phyloP scores from a whole-genome alignment of 768 basidiomycete species.

The Mycena maculata region DNA sequence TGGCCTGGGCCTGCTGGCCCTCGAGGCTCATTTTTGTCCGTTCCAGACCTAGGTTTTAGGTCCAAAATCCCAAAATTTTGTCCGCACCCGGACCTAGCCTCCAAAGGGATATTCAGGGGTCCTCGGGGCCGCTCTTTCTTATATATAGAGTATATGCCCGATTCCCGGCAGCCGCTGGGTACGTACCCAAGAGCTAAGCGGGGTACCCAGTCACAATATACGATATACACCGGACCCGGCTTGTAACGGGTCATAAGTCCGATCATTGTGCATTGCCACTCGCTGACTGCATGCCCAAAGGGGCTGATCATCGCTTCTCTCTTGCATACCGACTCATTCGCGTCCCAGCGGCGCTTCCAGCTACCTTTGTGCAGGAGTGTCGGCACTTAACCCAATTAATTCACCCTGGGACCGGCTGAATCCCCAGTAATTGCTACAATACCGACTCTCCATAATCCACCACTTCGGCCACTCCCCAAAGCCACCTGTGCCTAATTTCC shows the following conservation, averaged over 20 bases:
- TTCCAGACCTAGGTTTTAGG: too few species aligned
- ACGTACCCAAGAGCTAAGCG: constrained; percentile 21
- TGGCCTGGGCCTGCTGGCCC: too few species aligned
- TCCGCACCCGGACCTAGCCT: background rate
- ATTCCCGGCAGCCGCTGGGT: constrained; percentile 16
- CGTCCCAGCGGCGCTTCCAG: background rate
- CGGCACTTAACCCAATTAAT: background rate
- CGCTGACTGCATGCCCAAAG: background rate
- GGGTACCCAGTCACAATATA: constrained; percentile 28
- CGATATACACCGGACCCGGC: constrained; percentile 9
- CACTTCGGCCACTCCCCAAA: too few species aligned
- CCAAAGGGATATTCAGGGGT: background rate
- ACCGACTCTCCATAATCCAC: background rate
- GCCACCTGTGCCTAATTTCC: too few species aligned
- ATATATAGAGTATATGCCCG: constrained; percentile 14
- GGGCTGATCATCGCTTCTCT: constrained; percentile 8
- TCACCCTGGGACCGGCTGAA: background rate
- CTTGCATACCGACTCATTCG: background rate
- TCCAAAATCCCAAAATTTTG: too few species aligned
- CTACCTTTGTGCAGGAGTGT: background rate
- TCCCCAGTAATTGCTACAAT: background rate
- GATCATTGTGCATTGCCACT: constrained; percentile 16
- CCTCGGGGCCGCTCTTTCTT: too few species aligned
- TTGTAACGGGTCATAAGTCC: background rate
- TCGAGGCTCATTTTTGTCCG: too few species aligned